phyloP scores from a whole-genome alignment of 2,329 filamentous ascomycete species.

The Fusarium buxicola region DNA sequence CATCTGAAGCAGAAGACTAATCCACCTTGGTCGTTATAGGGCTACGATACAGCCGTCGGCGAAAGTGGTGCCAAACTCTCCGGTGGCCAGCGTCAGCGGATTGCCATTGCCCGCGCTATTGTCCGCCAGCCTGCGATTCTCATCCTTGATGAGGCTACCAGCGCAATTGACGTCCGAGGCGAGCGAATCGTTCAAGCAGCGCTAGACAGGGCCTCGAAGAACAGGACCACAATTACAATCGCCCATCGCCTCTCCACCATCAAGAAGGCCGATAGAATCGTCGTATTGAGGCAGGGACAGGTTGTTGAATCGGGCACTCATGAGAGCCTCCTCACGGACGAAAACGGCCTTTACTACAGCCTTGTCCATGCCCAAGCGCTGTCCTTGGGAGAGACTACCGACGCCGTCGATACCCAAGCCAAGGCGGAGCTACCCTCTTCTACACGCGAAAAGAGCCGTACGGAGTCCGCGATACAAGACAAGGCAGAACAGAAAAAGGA shows the following conservation, averaged over 20 bases:
- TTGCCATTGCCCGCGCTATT: constrained; percentile 82
- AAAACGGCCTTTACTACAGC: constrained; percentile 72
- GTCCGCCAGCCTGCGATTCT: constrained; percentile 77
- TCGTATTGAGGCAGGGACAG: constrained; percentile 78
- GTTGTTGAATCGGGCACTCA: constrained; percentile 82
- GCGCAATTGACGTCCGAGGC: constrained; percentile 67
- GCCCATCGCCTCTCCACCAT: constrained; percentile 81
- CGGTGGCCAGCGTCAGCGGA: constrained; percentile 86
- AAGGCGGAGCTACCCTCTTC: not conserved
- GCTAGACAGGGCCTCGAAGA: constrained; percentile 69
- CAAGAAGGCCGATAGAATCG: constrained; percentile 80
- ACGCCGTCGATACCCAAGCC: accelerated
- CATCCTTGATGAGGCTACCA: constrained; percentile 83
- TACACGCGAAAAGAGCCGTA: not conserved
- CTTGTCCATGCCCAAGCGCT: constrained; percentile 74
- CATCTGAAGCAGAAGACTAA: no score
- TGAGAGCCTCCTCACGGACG: constrained; percentile 71
- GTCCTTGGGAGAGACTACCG: constrained; percentile 61
- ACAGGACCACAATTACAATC: constrained; percentile 78
- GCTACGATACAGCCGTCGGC: constrained; percentile 80
- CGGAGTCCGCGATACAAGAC: not conserved
- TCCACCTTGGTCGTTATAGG: no score
- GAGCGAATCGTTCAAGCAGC: constrained; percentile 73
- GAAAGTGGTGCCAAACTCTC: constrained; percentile 82
- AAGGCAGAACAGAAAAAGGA: not conserved